Base-by-base conservation (phyloP, 257 asterid genomes). In the Paraleonurus japonicus region DNA sequence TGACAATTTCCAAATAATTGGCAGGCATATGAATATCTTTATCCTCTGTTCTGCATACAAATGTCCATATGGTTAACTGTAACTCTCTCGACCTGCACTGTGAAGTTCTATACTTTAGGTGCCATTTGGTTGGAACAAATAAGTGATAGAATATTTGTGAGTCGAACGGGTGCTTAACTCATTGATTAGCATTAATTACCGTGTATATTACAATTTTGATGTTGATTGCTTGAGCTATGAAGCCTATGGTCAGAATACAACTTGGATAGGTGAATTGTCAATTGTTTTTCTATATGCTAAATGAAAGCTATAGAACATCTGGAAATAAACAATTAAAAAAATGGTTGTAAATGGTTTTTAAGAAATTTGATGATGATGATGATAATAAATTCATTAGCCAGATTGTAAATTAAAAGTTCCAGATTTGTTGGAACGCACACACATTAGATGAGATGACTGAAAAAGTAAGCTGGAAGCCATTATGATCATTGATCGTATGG, bases 101-200 rank as follows among this genome's bases (percentile, higher is more conserved):
- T 26, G 65, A 72, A 22, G 45, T 23, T 27, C 9, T 12, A 1
- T 51, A 41, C 58, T 73, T n/a, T 63, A 11, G 26, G 72, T 8
- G 22, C 37, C 65, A 16, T 65, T 73, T 53, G 60, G 55, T 73
- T 53, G 60, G 55, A 33, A 15, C n/a, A 65, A 53, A 22, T 32
- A 32, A 28, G 12, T 57, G 13, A 39, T 70, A 24, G n/a, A 33
- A 69, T 33, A 7, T 37, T 11, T 35, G 28, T 11, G 58, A 35
- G 65, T n/a, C 61, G 30, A 9, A 35, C 30, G 9, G 17, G 45
- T 48, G 47, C 64, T 73, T 64, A 22, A 61, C 45, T 30, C 26
- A 47, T 16, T 6, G 41, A 33, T 63, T 17, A 51, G 59, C 63
- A 15, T 20, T 1, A 19, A 51, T 19, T 51, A 17, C 27, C 26